These are phyloP conservation scores for Rhodocollybia butyracea DNA, from an alignment of 768 basidiomycete species.

Conservation along the genomic window DNA sequence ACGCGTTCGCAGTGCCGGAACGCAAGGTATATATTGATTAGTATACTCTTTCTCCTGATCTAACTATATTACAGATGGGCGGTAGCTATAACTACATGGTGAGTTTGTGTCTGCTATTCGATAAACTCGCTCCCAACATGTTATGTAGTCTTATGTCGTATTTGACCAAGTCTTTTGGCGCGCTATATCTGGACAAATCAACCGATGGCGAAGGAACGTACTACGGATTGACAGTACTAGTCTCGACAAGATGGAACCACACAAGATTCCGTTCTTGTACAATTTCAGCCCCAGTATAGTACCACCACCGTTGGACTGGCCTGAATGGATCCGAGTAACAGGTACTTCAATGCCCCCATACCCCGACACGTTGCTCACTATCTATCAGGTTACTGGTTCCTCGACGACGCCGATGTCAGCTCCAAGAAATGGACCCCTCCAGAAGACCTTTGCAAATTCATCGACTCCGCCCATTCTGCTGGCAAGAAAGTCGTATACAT, in stretches of 20 bases:
- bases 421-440: slow-evolving; percentile 90
- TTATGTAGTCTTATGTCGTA: slow-evolving; percentile 80
- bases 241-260: slow-evolving; percentile 93
- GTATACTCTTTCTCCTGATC: slow-evolving; percentile 4
- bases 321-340: slow-evolving; percentile 95
- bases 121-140: background rate
- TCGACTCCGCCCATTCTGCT: slow-evolving; percentile 67
- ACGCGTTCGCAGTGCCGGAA: slow-evolving; percentile 97
- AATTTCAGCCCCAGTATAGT: slow-evolving; percentile 93
- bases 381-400: slow-evolving; percentile 88
- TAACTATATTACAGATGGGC: slow-evolving; percentile 65
- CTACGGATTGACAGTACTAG: slow-evolving; percentile 78
- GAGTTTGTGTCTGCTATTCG: slow-evolving; percentile 14
- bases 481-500: slow-evolving; percentile 95
- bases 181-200: slow-evolving; percentile 90
- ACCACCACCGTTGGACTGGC: slow-evolving; percentile 96
- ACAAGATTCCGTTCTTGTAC: slow-evolving; percentile 97
- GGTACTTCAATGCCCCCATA: slow-evolving; percentile 39
- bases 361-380: background rate
- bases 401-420: slow-evolving; percentile 88
- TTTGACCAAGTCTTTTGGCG: slow-evolving; percentile 99
- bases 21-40: slow-evolving; percentile 57
- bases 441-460: slow-evolving; percentile 73
- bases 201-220: slow-evolving; percentile 83
- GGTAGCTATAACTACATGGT: slow-evolving; percentile 99